Percentiles rank a stretch among this genome's conserved stretches.
These are phyloP conservation scores for Ploettnerulaceae sp. DNA, from an alignment of 2,329 filamentous ascomycete genomes.

Conservation along the genomic window DNA sequence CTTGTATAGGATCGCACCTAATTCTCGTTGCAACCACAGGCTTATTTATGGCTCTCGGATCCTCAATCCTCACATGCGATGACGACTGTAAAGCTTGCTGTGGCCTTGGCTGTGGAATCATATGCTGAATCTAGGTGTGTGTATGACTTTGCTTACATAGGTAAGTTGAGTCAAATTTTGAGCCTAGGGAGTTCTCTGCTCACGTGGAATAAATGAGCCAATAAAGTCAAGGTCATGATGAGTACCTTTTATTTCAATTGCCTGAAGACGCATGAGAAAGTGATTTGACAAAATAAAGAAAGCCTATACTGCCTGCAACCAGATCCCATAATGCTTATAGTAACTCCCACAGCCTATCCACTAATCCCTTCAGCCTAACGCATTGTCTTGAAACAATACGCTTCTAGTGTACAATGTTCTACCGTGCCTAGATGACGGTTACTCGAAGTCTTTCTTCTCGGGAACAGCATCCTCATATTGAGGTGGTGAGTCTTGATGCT, in stretches of 20 bases:
- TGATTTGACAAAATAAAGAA: conserved; percentile 2
- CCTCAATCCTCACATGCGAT: no score
- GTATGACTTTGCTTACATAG: no score
- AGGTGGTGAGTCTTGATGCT: conserved; percentile 30
- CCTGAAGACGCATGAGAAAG: not conserved
- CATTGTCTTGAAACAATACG: not conserved
- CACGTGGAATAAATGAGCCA: no score
- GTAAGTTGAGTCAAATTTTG: no score
- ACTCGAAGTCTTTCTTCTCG: conserved; percentile 19
- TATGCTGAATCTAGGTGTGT: no score
- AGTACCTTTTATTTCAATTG: not conserved
- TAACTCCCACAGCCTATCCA: not conserved
- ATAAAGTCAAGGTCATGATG: no score
- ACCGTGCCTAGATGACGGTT: not conserved
- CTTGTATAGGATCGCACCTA: no score
- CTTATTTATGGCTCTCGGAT: no score
- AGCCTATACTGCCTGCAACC: conserved; percentile 10
- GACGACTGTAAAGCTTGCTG: no score
- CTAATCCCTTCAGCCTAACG: not conserved
- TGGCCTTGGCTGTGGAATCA: no score
- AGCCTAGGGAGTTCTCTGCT: no score
- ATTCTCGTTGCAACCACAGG: no score
- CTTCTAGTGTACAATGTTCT: not conserved
- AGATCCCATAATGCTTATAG: conserved; percentile 4
- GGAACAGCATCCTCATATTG: conserved; percentile 26